These are phyloP conservation scores for Wallacemonas rigidus DNA, from an alignment of 208 protist species.

Conservation along the genomic window DNA sequence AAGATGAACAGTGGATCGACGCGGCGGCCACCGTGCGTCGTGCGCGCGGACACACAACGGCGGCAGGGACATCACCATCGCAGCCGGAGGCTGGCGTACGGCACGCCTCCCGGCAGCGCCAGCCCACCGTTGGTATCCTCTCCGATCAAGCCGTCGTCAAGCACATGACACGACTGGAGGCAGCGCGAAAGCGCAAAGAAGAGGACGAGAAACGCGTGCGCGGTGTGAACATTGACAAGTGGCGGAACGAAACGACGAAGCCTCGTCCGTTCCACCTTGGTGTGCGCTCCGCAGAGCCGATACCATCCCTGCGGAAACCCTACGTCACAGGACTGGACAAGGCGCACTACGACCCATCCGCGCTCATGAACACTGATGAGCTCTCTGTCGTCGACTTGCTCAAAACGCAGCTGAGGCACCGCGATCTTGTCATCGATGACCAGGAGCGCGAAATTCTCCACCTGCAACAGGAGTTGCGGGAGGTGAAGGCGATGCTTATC, in stretches of 20 bases:
- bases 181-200: slow-evolving; percentile 30
- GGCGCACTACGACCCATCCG: slow-evolving; percentile 9
- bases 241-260: slow-evolving; percentile 42
- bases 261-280: slow-evolving; percentile 43
- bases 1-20: slow-evolving; percentile 17
- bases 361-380: slow-evolving; percentile 10
- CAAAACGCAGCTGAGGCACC: slow-evolving; percentile 17
- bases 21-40: not conserved
- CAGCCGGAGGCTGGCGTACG: not conserved
- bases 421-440: slow-evolving; percentile 27
- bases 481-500: slow-evolving; percentile 38
- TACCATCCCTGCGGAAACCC: slow-evolving; percentile 59
- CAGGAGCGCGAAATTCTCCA: slow-evolving; percentile 29
- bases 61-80: not conserved
- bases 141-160: slow-evolving; percentile 36
- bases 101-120: not conserved
- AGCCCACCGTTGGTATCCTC: slow-evolving; percentile 10
- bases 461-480: slow-evolving; percentile 42
- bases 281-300: slow-evolving; percentile 31
- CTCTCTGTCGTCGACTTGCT: slow-evolving; percentile 20
- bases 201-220: slow-evolving; percentile 33
- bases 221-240: slow-evolving; percentile 28
- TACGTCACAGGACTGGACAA: slow-evolving; percentile 16
- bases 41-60: not conserved
- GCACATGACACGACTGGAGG: slow-evolving; percentile 43